Evolutionary conservation across 257 asterid species (phyloP), one percentile per base, ranked within the genome.

Genomic region (Petrea volubilis): DNA sequence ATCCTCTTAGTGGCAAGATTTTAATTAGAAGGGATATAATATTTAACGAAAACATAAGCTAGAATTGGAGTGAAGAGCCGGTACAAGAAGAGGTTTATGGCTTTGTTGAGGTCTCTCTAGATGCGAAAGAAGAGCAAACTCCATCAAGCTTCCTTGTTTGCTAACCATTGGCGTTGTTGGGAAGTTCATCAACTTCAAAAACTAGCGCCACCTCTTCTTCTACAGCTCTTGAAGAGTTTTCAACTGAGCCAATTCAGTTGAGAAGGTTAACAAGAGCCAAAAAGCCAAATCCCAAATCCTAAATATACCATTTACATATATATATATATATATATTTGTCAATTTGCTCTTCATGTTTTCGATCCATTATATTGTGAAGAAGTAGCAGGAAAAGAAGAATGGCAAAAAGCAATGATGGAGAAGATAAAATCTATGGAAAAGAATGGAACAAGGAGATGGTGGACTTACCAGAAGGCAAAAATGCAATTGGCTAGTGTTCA

Each of bases 361-460:
- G 46, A 46, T 29, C 46, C 58, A 14, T 1, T 28, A 25, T 28
- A 0, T 12, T 28, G 5, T n/a, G 59, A 28, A 27, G 31, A 47
- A 13, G 20, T 20, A 3, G 5, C 20, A 24, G 7, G 27, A 25
- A 8, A 15, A 1, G 28, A 36, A 60, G 31, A 24, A 7, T 21
- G 18, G 50, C 17, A 18, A 3, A 13, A 13, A 6, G 23, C 44
- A 14, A 46, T 46, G 56, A 24, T 14, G 29, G 68, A 36, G 8
- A 36, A 41, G 14, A 0, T 25, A n/a, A 0, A 5, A 23, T 24
- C 43, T 5, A 44, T 64, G 1, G n/a, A 44, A 43, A 64, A 58
- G 3, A 4, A 70, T 57, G 12, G n/a, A 2, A 70, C 56, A 6
- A 55, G 74, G 64, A 34, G 14, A 5, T 67, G 17, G 61, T 69